Evolutionary conservation across 257 asterid species (phyloP), one percentile per base, ranked within the genome.

Genomic region (Knoxia roxburghii): DNA sequence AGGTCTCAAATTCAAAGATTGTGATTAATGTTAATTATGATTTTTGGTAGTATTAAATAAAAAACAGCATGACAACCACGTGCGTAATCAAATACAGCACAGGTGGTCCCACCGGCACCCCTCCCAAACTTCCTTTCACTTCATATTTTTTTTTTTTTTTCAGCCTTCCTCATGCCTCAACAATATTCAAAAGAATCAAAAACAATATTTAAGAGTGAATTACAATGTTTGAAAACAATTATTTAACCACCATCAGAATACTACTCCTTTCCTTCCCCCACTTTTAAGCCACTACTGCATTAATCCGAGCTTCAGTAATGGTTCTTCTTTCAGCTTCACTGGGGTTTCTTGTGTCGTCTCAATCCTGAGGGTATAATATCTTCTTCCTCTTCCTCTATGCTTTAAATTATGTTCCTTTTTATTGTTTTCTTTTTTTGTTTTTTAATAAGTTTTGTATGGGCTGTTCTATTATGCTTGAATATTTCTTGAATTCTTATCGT

Each of bases 1-100:
- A n/a, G n/a, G n/a, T n/a, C n/a, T n/a, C n/a, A n/a, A n/a, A n/a
- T n/a, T n/a, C n/a, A n/a, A n/a, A n/a, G n/a, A n/a, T n/a, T n/a
- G n/a, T n/a, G n/a, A n/a, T n/a, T n/a, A n/a, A n/a, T n/a, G n/a
- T n/a, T n/a, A n/a, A n/a, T n/a, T n/a, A n/a, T n/a, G n/a, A n/a
- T n/a, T n/a, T n/a, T n/a, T n/a, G n/a, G n/a, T n/a, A n/a, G n/a
- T n/a, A n/a, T n/a, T n/a, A n/a, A n/a, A n/a, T n/a, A 37, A 37
- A 20, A n/a, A 60, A 60, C 10, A 2, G n/a, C 65, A 60, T 11
- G 65, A 37, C 50, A 37, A 53, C 29, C 64, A 67, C 63, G 64
- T 67, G 64, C 54, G 13, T 24, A 53, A 53, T 37, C 27, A 13
- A 37, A 53, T 20, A 21, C 18, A 0, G 6, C 52, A 0, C 15